Conservation (phyloP, 495 filamentous ascomycete species). For the Bryoglossum gracile region DNA sequence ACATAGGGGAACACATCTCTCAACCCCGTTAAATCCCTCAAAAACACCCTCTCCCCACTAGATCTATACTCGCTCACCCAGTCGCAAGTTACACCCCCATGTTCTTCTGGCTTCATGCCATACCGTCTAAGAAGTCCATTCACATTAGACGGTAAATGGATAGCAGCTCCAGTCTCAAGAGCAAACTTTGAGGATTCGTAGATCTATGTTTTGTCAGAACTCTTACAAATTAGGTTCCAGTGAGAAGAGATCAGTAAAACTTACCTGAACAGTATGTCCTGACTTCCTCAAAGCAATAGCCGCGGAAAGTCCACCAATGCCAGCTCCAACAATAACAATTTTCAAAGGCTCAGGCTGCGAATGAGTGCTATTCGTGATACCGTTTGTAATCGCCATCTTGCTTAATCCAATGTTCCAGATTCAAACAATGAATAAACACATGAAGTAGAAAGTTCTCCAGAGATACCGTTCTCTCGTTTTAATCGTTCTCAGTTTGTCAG, state of each 20-base stretch:
- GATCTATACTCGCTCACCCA: conserved; percentile 18
- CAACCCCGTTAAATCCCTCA: background rate
- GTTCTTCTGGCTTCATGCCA: conserved; percentile 31
- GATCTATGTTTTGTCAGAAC: conserved; percentile 27
- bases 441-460: too few species aligned
- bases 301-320: conserved; percentile 48
- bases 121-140: conserved; percentile 39
- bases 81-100: conserved; percentile 28
- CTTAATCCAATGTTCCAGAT: background rate
- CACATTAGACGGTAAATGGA: conserved; percentile 46
- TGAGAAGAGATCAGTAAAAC: conserved; percentile 1
- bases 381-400: background rate
- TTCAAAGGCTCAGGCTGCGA: conserved; percentile 6
- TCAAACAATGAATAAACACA: too few species aligned
- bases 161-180: conserved; percentile 45
- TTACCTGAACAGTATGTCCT: conserved; percentile 44
- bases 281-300: conserved; percentile 47
- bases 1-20: conserved; percentile 5
- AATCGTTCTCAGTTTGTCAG: too few species aligned
- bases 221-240: background rate
- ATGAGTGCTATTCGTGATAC: background rate
- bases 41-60: conserved; percentile 2
- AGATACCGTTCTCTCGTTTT: too few species aligned
- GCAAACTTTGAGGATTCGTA: conserved; percentile 45
- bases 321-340: conserved; percentile 45